Evolutionary conservation across 23 red algal genomes (phyloP).

Genomic region (Chondrus crispus): DNA sequence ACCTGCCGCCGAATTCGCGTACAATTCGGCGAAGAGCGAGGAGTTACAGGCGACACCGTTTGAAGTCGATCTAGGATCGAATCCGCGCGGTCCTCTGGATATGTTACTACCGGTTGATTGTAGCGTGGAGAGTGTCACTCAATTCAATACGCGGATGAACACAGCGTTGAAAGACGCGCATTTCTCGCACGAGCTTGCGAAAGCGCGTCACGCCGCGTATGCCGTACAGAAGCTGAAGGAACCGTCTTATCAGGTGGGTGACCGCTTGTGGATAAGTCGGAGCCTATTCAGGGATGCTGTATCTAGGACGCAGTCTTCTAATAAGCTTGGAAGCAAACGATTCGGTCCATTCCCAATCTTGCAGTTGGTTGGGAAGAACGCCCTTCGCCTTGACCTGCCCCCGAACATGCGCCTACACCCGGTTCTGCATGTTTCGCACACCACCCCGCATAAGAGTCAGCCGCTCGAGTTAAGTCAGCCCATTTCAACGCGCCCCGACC

Average conservation of each 20-base stretch:
- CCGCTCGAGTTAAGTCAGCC: background rate
- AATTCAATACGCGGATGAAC: background rate
- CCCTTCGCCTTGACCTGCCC: background rate
- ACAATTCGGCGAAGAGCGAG: background rate
- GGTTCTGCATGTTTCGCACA: background rate
- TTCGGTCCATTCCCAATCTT: background rate
- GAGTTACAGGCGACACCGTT: background rate
- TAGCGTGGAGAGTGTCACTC: background rate
- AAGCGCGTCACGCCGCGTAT: background rate
- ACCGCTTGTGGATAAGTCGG: background rate
- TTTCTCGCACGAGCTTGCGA: background rate
- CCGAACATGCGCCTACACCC: background rate
- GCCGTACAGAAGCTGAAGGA: background rate
- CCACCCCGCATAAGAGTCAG: background rate
- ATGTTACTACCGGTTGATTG: background rate
- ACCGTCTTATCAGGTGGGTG: background rate
- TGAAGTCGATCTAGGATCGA: background rate
- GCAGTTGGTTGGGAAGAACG: background rate
- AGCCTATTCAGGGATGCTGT: background rate
- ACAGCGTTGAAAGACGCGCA: background rate
- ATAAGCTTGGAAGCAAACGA: background rate
- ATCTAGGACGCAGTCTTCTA: background rate
- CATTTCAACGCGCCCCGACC: background rate
- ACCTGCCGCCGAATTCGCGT: constrained; percentile 25
- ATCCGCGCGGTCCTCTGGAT: background rate